A percentile compares a stretch with the other conserved stretches of the same genome.
Conservation (phyloP, 2,329 filamentous ascomycete species). For the Epichloe coenophiala region DNA sequence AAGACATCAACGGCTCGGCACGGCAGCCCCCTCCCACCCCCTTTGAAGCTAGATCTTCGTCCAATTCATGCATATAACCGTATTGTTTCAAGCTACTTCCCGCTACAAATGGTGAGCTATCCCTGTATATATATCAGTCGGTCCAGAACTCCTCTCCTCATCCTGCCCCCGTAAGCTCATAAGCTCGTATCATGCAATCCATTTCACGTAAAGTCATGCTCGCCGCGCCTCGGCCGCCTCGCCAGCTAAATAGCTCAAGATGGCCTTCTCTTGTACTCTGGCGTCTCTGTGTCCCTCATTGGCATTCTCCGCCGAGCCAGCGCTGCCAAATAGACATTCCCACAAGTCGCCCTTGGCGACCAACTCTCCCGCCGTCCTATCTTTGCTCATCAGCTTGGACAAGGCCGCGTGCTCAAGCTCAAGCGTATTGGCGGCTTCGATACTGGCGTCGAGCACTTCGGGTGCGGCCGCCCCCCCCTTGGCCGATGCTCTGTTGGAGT, state of each 20-base stretch:
- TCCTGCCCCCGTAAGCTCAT: background rate
- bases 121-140: background rate
- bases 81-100: too few relatives aligned
- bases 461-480: constrained; percentile 25
- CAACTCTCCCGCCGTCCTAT: constrained; percentile 61
- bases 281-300: constrained; percentile 11
- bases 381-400: constrained; percentile 55
- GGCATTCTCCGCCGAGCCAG: constrained; percentile 18
- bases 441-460: constrained; percentile 41
- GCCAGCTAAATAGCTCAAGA: constrained; percentile 29
- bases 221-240: constrained; percentile 23
- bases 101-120: too few relatives aligned
- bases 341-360: constrained; percentile 71
- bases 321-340: constrained; percentile 70
- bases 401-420: constrained; percentile 66
- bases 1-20: too few relatives aligned
- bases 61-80: too few relatives aligned
- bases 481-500: constrained; percentile 20
- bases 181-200: background rate
- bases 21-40: too few relatives aligned
- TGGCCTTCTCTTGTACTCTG: constrained; percentile 19
- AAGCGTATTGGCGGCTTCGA: constrained; percentile 75
- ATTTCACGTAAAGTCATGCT: background rate
- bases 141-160: background rate
- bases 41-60: too few relatives aligned